A percentile compares a stretch with the other conserved stretches of the same genome.
These are phyloP conservation scores for Curvularia sp. DNA, from an alignment of 2,329 filamentous ascomycete species.

Conservation along the genomic window DNA sequence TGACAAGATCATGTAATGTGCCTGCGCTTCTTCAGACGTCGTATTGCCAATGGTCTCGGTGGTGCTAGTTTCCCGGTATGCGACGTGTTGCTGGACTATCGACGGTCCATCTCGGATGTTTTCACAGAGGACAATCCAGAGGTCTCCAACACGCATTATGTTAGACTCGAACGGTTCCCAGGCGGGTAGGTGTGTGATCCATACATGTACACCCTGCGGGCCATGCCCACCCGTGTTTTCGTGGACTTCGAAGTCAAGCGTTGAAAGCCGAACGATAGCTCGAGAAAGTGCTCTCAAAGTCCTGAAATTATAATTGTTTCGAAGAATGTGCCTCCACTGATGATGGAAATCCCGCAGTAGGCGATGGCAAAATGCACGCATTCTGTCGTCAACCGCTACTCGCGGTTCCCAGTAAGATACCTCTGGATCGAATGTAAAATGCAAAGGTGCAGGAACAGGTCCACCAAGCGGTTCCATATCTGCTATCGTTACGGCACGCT, in stretches of 20 bases:
- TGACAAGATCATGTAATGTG: constrained; percentile 4
- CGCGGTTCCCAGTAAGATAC: constrained; percentile 2
- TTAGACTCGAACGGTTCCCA: constrained; percentile 2
- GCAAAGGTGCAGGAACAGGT: constrained; percentile 1
- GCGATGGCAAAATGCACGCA: constrained; percentile 1
- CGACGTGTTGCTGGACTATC: constrained; percentile 2
- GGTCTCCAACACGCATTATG: background rate
- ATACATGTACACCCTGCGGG: background rate
- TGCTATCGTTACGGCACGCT: background rate
- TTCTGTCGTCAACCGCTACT: constrained; percentile 3
- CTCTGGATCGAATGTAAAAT: background rate
- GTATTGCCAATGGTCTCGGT: background rate
- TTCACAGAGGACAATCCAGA: constrained; percentile 4
- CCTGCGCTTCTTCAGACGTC: background rate
- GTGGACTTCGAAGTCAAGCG: constrained; percentile 3
- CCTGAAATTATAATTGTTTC: background rate
- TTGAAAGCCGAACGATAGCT: constrained; percentile 2
- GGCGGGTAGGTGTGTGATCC: constrained; percentile 2
- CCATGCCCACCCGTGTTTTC: background rate
- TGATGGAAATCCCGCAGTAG: constrained; percentile 7
- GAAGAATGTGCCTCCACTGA: constrained; percentile 3
- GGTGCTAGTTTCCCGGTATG: background rate
- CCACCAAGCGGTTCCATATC: background rate
- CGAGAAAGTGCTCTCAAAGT: constrained; percentile 2
- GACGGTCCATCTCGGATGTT: background rate